Evolutionary conservation across 225 moss, liverwort and hornwort genomes (phyloP).

Genomic region (Anthoceros angustus): DNA sequence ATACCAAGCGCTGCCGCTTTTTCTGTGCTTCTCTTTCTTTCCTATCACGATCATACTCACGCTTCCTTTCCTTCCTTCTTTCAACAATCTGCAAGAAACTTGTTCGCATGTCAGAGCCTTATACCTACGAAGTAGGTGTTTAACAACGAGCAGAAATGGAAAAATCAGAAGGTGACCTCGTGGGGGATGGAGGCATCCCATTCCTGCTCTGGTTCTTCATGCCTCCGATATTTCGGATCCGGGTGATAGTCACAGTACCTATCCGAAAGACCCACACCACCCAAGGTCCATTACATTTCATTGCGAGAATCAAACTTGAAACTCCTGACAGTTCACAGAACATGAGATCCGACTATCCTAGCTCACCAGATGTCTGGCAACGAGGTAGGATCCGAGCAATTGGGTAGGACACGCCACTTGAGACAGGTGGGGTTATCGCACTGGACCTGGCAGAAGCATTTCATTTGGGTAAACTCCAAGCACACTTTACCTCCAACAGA

Average conservation of each 20-base stretch:
- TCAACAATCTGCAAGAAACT: constrained; percentile 20
- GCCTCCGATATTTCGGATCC: constrained; percentile 18
- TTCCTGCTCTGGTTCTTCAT: constrained; percentile 38
- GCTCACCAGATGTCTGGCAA: constrained; percentile 36
- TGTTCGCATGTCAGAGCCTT: not conserved
- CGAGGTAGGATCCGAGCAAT: constrained; percentile 20
- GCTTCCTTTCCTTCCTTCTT: constrained; percentile 33
- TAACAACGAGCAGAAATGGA: not conserved
- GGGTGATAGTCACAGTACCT: constrained; percentile 48
- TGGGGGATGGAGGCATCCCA: constrained; percentile 32
- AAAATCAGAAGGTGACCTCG: constrained; percentile 18
- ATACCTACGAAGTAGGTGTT: not conserved
- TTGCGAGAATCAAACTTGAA: not conserved
- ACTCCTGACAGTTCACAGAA: not conserved
- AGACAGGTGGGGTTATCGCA: constrained; percentile 37
- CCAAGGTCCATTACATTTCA: not conserved
- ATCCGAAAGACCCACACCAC: constrained; percentile 1
- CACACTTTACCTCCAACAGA: not conserved
- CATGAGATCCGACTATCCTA: not conserved
- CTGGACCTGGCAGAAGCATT: constrained; percentile 20
- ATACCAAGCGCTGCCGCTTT: constrained; percentile 37
- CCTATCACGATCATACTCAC: constrained; percentile 35
- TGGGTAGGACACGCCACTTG: constrained; percentile 41
- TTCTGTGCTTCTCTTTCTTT: constrained; percentile 30
- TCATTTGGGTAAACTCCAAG: not conserved